A percentile compares a stretch with the other conserved stretches of the same genome.
These are phyloP conservation scores for Lepidium sativum DNA, from an alignment of 345 rosid species.

Conservation along the genomic window DNA sequence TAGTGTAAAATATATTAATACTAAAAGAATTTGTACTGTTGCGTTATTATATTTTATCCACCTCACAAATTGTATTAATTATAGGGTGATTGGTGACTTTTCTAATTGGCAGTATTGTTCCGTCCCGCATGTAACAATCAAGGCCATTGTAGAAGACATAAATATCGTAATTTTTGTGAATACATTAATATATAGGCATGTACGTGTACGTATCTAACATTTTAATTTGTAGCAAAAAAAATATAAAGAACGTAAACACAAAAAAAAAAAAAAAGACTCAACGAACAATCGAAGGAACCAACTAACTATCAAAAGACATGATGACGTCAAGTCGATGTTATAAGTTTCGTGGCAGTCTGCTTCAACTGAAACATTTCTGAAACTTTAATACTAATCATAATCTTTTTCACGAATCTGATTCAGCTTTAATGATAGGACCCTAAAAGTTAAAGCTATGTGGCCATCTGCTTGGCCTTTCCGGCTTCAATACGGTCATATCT, in stretches of 20 bases:
- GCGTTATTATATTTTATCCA: too few relatives aligned
- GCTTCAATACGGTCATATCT: slow-evolving; percentile 18
- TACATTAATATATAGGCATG: too few relatives aligned
- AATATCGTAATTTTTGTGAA: too few relatives aligned
- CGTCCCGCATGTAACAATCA: too few relatives aligned
- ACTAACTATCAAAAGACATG: slow-evolving; percentile 19
- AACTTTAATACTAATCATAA: not conserved
- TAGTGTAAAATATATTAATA: too few relatives aligned
- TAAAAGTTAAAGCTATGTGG: slow-evolving; percentile 9
- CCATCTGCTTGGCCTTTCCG: not conserved
- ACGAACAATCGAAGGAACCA: slow-evolving; percentile 20
- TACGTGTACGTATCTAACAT: not conserved
- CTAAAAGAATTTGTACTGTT: too few relatives aligned
- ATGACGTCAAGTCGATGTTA: not conserved
- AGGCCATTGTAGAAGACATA: too few relatives aligned
- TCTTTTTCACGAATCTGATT: not conserved
- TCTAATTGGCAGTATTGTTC: too few relatives aligned
- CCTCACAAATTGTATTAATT: too few relatives aligned
- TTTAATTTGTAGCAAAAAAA: not conserved
- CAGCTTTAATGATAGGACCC: slow-evolving; percentile 17
- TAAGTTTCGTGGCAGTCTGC: not conserved
- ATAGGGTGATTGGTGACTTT: too few relatives aligned
- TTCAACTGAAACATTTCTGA: slow-evolving; percentile 12
- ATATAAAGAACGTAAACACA: not conserved
- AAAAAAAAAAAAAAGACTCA: not conserved